Conservation (phyloP, 176 grass and related monocot species). For the Raddia guianensis region DNA sequence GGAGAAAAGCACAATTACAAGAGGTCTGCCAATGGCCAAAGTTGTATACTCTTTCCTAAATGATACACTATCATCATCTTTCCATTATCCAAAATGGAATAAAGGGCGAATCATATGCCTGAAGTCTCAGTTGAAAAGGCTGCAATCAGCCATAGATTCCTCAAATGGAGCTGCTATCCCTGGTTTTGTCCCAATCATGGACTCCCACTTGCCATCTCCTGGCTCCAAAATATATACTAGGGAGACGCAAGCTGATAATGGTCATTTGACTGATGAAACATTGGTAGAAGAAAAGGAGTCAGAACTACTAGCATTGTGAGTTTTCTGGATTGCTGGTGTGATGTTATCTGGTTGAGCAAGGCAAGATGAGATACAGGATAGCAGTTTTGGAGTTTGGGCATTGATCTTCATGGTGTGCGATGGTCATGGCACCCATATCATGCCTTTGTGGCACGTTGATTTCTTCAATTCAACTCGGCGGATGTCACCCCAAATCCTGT, state of each 20-base stretch:
- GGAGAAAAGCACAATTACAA: constrained; percentile 83
- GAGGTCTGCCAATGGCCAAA: constrained; percentile 70
- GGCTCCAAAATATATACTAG: constrained; percentile 55
- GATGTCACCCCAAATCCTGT: neutral
- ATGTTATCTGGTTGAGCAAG: constrained; percentile 26
- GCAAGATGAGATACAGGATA: constrained; percentile 1
- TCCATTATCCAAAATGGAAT: constrained; percentile 93
- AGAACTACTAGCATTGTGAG: constrained; percentile 71
- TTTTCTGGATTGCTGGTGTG: constrained; percentile 14
- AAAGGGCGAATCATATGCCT: constrained; percentile 83
- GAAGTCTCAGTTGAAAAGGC: constrained; percentile 75
- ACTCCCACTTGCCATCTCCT: constrained; percentile 54
- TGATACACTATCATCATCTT: constrained; percentile 67
- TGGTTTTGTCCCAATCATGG: constrained; percentile 53
- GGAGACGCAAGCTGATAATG: constrained; percentile 36
- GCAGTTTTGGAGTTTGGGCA: constrained; percentile 35
- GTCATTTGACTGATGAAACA: constrained; percentile 4
- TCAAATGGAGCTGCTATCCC: constrained; percentile 41
- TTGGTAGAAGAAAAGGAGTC: constrained; percentile 57
- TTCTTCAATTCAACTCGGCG: neutral
- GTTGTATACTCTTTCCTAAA: constrained; percentile 76
- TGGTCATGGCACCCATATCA: neutral
- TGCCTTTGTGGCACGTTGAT: neutral
- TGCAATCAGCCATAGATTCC: constrained; percentile 56
- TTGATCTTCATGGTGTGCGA: neutral